Evolutionary conservation across 1,284 basidiomycete species (phyloP).

Genomic region (Polyporus tsugae): DNA sequence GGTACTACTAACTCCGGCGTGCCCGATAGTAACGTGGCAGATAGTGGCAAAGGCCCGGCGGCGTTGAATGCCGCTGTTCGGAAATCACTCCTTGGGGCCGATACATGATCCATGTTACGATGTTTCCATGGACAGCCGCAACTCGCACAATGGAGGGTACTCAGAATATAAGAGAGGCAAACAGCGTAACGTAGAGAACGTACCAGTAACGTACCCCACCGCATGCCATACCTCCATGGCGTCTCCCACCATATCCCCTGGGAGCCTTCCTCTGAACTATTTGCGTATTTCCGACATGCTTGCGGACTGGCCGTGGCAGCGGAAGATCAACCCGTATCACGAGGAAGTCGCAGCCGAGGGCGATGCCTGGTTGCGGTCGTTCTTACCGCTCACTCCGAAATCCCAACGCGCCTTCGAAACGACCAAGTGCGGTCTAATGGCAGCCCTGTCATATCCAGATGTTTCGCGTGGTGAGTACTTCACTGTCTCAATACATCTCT

Average conservation of each 20-base stretch:
- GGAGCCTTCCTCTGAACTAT: not conserved
- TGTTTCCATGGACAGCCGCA: too few species aligned
- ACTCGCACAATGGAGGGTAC: too few species aligned
- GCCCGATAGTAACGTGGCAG: too few species aligned
- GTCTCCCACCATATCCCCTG: not conserved
- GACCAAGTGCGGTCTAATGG: conserved; percentile 44
- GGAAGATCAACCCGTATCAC: conserved; percentile 29
- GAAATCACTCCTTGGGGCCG: too few species aligned
- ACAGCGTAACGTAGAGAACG: too few species aligned
- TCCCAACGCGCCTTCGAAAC: conserved; percentile 44
- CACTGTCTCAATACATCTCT: too few species aligned
- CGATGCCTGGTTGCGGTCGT: conserved; percentile 43
- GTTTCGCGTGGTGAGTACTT: too few species aligned
- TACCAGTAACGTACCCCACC: not conserved
- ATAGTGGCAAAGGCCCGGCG: too few species aligned
- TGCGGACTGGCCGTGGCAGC: not conserved
- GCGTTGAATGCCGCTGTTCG: too few species aligned
- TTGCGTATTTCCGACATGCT: not conserved
- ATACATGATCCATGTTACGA: too few species aligned
- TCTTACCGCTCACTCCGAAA: conserved; percentile 39
- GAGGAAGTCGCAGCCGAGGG: conserved; percentile 40
- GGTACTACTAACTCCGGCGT: too few species aligned
- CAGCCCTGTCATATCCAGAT: conserved; percentile 34
- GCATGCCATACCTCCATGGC: not conserved
- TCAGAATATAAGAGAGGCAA: too few species aligned